Percentiles rank a stretch among this genome's conserved stretches.
phyloP scores from a whole-genome alignment of 2,329 filamentous ascomycete species.

The Fusarium verrucosum region DNA sequence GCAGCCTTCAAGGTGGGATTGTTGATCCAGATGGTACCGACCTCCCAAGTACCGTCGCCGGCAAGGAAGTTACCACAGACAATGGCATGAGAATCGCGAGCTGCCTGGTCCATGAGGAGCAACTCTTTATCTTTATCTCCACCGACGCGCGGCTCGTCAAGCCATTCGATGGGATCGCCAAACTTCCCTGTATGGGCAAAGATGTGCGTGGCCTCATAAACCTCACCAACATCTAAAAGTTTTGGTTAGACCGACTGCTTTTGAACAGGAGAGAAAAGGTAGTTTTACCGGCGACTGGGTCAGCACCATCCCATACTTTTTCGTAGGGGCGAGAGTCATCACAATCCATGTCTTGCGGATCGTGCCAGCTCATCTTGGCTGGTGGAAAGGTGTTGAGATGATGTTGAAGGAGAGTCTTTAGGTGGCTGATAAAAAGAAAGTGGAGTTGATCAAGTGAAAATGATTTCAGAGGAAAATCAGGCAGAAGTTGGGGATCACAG shows the following conservation, averaged over 20 bases:
- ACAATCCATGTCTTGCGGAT: background rate
- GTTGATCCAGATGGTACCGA: constrained; percentile 5
- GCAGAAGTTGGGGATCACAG: background rate
- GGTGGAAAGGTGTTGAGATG: background rate
- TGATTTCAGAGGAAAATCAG: background rate
- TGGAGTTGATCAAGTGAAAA: background rate
- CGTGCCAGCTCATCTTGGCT: background rate
- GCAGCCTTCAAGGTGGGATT: background rate
- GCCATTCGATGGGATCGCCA: rapidly evolving
- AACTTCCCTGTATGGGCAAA: rapidly evolving
- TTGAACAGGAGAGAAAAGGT: background rate
- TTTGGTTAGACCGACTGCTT: background rate
- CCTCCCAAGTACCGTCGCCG: background rate
- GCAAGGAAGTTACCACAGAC: background rate
- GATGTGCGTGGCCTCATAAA: background rate
- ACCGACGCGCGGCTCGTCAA: background rate
- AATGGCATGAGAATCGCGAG: background rate
- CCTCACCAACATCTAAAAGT: background rate
- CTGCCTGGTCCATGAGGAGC: background rate
- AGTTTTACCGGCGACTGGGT: background rate
- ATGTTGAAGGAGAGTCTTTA: background rate
- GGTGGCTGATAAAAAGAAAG: background rate
- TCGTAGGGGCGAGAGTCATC: background rate
- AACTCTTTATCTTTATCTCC: background rate
- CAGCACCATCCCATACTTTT: background rate